phyloP scores from a whole-genome alignment of 148 eudicot species.

The Tetragonia tetragonoides region DNA sequence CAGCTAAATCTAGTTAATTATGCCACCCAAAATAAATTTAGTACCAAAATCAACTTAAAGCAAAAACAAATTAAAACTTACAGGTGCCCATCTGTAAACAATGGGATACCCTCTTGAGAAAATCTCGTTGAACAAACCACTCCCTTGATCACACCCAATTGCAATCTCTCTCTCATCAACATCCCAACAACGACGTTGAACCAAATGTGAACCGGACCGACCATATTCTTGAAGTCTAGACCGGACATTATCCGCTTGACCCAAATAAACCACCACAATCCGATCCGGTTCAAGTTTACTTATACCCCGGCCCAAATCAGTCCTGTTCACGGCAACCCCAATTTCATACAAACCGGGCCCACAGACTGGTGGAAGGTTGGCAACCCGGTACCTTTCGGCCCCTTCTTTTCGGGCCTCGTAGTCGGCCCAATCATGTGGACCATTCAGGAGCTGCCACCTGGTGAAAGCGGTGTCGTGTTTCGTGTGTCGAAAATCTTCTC shows the following conservation, averaged over 20 bases:
- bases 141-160: slow-evolving; percentile 18
- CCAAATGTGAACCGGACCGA: slow-evolving; percentile 76
- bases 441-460: slow-evolving; percentile 70
- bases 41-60: not conserved
- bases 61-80: slow-evolving; percentile 33
- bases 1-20: too few species aligned
- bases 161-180: not conserved
- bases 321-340: slow-evolving; percentile 41
- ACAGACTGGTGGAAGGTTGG: slow-evolving; percentile 55
- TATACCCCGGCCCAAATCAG: slow-evolving; percentile 37
- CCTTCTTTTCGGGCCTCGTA: slow-evolving; percentile 60
- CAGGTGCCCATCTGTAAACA: slow-evolving; percentile 86
- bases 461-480: slow-evolving; percentile 73
- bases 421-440: slow-evolving; percentile 75
- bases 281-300: slow-evolving; percentile 40
- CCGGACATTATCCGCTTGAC: slow-evolving; percentile 84
- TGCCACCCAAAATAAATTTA: not conserved
- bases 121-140: slow-evolving; percentile 50
- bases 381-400: slow-evolving; percentile 70
- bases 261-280: slow-evolving; percentile 74
- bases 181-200: slow-evolving; percentile 2
- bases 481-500: slow-evolving; percentile 60
- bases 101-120: slow-evolving; percentile 62
- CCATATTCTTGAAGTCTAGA: slow-evolving; percentile 78
- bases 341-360: slow-evolving; percentile 84